phyloP scores from a whole-genome alignment of 768 basidiomycete species.

The Trametes meyenii region DNA sequence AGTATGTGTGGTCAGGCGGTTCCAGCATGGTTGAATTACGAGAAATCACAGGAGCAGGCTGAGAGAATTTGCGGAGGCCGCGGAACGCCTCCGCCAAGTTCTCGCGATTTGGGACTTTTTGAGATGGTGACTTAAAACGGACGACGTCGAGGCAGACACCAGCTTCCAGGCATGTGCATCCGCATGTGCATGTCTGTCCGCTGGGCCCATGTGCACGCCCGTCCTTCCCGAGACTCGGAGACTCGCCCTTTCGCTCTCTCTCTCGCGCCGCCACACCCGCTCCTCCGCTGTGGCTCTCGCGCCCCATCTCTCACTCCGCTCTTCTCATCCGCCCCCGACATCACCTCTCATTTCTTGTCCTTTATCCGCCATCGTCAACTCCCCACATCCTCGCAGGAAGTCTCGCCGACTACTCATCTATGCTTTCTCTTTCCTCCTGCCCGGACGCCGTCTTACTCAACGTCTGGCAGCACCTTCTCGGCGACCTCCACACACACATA shows the following conservation, averaged over 20 bases:
- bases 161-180: background rate
- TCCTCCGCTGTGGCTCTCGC: conserved; percentile 14
- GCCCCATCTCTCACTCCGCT: conserved; percentile 16
- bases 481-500: conserved; percentile 27
- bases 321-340: conserved; percentile 10
- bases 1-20: background rate
- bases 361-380: background rate
- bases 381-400: background rate
- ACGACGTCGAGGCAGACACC: background rate
- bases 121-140: background rate
- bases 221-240: too few species aligned
- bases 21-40: background rate
- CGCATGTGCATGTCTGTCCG: too few species aligned
- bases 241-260: too few species aligned
- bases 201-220: too few species aligned
- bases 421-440: conserved; percentile 17
- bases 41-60: conserved; percentile 19
- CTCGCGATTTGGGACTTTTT: conserved; percentile 8
- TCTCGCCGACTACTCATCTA: conserved; percentile 4
- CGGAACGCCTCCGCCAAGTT: conserved; percentile 19
- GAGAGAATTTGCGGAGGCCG: conserved; percentile 20
- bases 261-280: background rate
- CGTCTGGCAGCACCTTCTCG: conserved; percentile 23
- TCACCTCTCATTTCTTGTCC: conserved; percentile 5
- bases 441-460: conserved; percentile 16